These are phyloP conservation scores for Phytomonas sp. DNA, from an alignment of 208 protist genomes.

Conservation along the genomic window DNA sequence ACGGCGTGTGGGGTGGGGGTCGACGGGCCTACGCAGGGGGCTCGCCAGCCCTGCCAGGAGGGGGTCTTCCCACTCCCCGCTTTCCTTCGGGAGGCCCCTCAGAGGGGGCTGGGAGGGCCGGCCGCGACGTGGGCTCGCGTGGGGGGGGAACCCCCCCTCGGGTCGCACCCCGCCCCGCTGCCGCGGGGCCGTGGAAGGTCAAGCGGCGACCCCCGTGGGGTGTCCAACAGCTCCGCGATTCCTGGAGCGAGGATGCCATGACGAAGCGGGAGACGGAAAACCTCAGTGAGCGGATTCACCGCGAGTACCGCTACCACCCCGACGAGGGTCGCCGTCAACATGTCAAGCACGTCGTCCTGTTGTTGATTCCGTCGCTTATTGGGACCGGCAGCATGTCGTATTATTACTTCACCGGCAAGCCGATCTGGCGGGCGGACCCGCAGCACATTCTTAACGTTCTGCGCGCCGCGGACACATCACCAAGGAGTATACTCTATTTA, in stretches of 20 bases:
- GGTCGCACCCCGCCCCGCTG: background rate
- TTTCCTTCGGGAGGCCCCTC: background rate
- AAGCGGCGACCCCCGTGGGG: slow-evolving; percentile 65
- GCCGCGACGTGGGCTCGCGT: slow-evolving; percentile 15
- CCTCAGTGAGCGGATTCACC: slow-evolving; percentile 71
- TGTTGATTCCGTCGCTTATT: slow-evolving; percentile 39
- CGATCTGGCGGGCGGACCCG: slow-evolving; percentile 57
- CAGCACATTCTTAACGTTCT: slow-evolving; percentile 67
- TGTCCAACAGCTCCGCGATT: slow-evolving; percentile 71
- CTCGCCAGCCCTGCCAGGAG: background rate
- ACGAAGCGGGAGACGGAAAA: slow-evolving; percentile 55
- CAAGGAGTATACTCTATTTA: slow-evolving; percentile 56
- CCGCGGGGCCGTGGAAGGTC: slow-evolving; percentile 24
- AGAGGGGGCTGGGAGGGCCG: background rate
- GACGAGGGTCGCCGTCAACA: slow-evolving; percentile 54
- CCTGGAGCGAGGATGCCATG: slow-evolving; percentile 82
- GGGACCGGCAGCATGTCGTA: slow-evolving; percentile 31
- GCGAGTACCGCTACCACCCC: slow-evolving; percentile 83
- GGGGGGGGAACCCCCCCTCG: too few relatives aligned
- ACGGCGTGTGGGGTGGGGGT: too few relatives aligned
- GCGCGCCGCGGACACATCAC: slow-evolving; percentile 57
- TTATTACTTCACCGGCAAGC: slow-evolving; percentile 42
- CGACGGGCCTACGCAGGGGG: background rate
- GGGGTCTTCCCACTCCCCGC: background rate
- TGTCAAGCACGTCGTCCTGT: slow-evolving; percentile 39